Base-by-base conservation (phyloP, 192 early-diverging fungal species). In the Chytriomyces sp. region DNA sequence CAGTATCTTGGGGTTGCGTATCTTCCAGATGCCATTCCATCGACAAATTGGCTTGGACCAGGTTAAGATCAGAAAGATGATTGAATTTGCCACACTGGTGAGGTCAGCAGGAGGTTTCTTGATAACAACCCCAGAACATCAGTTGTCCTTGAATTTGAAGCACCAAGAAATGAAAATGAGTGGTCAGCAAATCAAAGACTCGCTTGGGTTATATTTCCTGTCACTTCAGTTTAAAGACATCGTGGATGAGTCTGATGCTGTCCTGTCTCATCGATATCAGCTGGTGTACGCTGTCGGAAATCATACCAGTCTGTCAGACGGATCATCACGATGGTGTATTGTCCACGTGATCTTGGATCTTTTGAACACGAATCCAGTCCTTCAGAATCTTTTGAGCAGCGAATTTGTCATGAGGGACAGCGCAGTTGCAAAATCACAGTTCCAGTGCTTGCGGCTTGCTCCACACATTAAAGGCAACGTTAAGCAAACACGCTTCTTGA, bases 161-260 rank as follows among this genome's bases (percentile, higher is more conserved):
- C 10, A 2, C 4, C 26, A 78, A 28, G 77, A 78, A 59, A 2
- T 59, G 18, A 16, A 43, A 28, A 45, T 50, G 49, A n/a, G 28
- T 11, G 18, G 59, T 7, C n/a, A 11, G 11, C 11, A 23, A 23
- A 68, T 46, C 45, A 20, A 23, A 20, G 10, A 11, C 16, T 44
- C 7, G 7, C 23, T 67, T 11, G 18, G 6, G 11, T 7, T 13
- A 57, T 23, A 26, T 26, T 24, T 9, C 18, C 7, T 23, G 10
- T 10, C 43, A 48, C 18, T 73, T 53, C 9, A 47, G 24, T 77
- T n/a, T 20, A 43, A 44, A 11, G 69, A 78, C 26, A 11, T 78
- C 11, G 43, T 78, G 16, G 77, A 78, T 45, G 77, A 78, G 61
- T 67, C 66, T 11, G 77, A 78, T 44, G 77, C 77, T n/a, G 20